Base-by-base conservation (phyloP, 2,329 filamentous ascomycete species). In the Calonectria fujianensis region DNA sequence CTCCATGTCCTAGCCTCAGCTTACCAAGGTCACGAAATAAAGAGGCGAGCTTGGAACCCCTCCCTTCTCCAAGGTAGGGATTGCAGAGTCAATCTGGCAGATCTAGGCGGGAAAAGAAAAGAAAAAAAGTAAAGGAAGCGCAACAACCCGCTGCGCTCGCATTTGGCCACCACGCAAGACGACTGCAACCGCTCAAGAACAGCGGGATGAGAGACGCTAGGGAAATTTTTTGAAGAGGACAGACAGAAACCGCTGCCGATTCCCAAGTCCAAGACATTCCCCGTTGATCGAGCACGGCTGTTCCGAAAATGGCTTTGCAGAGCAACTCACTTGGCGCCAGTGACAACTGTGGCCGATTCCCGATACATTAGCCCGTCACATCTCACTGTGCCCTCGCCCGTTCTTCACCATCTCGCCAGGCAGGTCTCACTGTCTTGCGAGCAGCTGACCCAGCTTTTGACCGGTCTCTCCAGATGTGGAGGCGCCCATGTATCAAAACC, bases 81-180 rank as follows among this genome's bases (percentile, higher is more conserved):
- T 65, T 50, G 27, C 41, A 39, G 41, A 65, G 65, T 57, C 35
- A 52, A 68, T 68, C 65, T 68, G 65, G 50, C 50, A 68, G 50
- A 68, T 68, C 65, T 24, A 51, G 48, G 24, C 13, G 45, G 41
- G 32, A 67, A 67, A 67, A 66, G 63, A 66, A 66, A 63, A 29
- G 11, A 61, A 41, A 41, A 41, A 48, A 48, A 48, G n/a, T 48
- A 32, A 54, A 54, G 20, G 18, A 18, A 54, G 16, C 29, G 16
- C 27, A 54, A 32, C 27, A 54, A 32, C 27, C 51, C 29, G 45
- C 45, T 24, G n/a, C 8, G 45, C 45, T 48, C n/a, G 45, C 45
- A 24, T 24, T 48, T 10, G 45, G 45, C 9, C 3, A 18, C 41
- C 18, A 54, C 32, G 27, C 27, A 20, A 54, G 20, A 63, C 18